These are phyloP conservation scores for Pythium plurisporium DNA, from an alignment of 352 stramenopile genomes.

Conservation along the genomic window DNA sequence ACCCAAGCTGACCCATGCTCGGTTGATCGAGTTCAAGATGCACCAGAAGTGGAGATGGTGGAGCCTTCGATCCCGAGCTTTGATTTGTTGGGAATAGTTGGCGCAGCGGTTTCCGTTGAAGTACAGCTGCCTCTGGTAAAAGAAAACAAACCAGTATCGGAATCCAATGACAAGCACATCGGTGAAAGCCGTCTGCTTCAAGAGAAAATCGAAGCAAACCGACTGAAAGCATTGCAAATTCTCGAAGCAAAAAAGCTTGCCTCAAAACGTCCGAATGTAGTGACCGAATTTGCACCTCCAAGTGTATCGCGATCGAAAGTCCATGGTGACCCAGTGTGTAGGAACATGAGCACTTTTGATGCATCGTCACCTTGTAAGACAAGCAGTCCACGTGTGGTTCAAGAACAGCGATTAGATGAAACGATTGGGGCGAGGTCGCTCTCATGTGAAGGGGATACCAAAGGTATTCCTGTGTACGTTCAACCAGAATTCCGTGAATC, in stretches of 20 bases:
- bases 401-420: too few species aligned
- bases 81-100: conserved; percentile 1
- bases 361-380: too few species aligned
- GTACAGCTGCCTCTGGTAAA: neutral
- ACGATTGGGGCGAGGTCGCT: too few species aligned
- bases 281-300: too few species aligned
- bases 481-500: conserved; percentile 1
- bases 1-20: neutral
- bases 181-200: conserved; percentile 3
- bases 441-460: too few species aligned
- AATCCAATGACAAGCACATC: neutral
- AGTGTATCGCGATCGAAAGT: too few species aligned
- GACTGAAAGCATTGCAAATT: conserved; percentile 51
- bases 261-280: neutral
- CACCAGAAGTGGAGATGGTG: neutral
- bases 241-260: conserved; percentile 38
- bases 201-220: conserved; percentile 68
- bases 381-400: too few species aligned
- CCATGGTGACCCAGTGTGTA: too few species aligned
- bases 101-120: neutral
- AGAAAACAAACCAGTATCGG: neutral
- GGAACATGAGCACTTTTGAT: too few species aligned
- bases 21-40: neutral
- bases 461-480: neutral
- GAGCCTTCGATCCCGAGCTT: conserved; percentile 3